phyloP scores from a whole-genome alignment of 306 rosid species.

The cucumber (Cucumis sativus) region DNA sequence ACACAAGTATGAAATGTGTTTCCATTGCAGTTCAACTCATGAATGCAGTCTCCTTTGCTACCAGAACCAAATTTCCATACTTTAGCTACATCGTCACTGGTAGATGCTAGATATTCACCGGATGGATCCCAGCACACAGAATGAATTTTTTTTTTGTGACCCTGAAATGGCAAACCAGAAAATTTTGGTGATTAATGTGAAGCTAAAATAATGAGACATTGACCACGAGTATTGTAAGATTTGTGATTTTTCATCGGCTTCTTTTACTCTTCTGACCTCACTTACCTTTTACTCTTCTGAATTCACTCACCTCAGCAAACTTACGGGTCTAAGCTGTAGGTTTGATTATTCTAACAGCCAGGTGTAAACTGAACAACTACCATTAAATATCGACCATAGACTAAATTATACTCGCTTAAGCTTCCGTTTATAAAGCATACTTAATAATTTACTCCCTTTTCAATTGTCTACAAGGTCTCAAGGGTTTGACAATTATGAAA shows the following conservation, averaged over 20 bases:
- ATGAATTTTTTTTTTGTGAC: slow-evolving; percentile 41
- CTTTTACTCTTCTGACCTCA: too few species aligned
- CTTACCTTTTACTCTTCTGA: too few species aligned
- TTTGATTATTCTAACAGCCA: too few species aligned
- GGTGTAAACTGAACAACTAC: neutral
- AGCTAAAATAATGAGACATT: neutral
- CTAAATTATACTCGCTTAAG: neutral
- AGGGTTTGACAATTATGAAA: neutral
- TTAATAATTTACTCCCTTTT: neutral
- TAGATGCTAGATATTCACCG: slow-evolving; percentile 63
- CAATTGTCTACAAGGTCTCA: neutral
- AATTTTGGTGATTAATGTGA: neutral
- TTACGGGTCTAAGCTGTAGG: too few species aligned
- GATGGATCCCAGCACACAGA: slow-evolving; percentile 63
- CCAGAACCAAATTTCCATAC: slow-evolving; percentile 50
- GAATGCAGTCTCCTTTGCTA: slow-evolving; percentile 33
- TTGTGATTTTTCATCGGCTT: too few species aligned
- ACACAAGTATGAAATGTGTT: slow-evolving; percentile 39
- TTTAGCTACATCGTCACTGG: slow-evolving; percentile 48
- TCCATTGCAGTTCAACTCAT: slow-evolving; percentile 28
- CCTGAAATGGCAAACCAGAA: slow-evolving; percentile 27
- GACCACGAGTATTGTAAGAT: neutral
- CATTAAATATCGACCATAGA: neutral
- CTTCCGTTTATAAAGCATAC: neutral
- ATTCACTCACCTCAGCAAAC: too few species aligned